These are phyloP conservation scores for Lactuca sativa DNA, from an alignment of 129 eudicot species.

Conservation along the genomic window DNA sequence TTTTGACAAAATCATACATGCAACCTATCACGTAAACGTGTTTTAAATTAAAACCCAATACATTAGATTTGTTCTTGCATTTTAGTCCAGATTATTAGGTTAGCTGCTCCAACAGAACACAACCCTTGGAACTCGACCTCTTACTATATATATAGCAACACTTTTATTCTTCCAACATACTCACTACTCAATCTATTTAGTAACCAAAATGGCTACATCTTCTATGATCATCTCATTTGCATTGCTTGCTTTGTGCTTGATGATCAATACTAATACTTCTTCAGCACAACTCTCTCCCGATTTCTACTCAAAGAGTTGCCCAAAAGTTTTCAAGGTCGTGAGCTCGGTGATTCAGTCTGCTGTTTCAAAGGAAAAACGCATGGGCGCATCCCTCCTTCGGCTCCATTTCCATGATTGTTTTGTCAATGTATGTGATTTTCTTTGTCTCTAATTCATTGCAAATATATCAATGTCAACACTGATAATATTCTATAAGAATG, in stretches of 20 bases:
- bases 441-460: not conserved
- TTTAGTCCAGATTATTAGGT: slow-evolving; percentile 26
- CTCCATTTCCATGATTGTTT: slow-evolving; percentile 60
- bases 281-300: slow-evolving; percentile 43
- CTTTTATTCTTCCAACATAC: slow-evolving; percentile 3
- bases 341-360: slow-evolving; percentile 38
- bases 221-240: slow-evolving; percentile 14
- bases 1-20: slow-evolving; percentile 19
- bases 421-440: slow-evolving; percentile 40
- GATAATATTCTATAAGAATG: not conserved
- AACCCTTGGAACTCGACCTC: not conserved
- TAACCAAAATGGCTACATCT: slow-evolving; percentile 21
- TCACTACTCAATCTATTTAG: slow-evolving; percentile 14
- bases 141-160: slow-evolving; percentile 26
- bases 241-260: slow-evolving; percentile 25
- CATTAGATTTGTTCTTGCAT: not conserved
- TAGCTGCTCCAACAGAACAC: slow-evolving; percentile 27
- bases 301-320: slow-evolving; percentile 49
- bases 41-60: not conserved
- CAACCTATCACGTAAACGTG: slow-evolving; percentile 22
- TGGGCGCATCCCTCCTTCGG: slow-evolving; percentile 70
- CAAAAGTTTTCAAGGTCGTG: slow-evolving; percentile 30
- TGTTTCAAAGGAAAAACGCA: slow-evolving; percentile 49
- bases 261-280: slow-evolving; percentile 29
- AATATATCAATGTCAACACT: not conserved